Evolutionary conservation across 2,329 filamentous ascomycete species (phyloP), one percentile per base, ranked within the genome.

Genomic region (Fusarium goolgardi): DNA sequence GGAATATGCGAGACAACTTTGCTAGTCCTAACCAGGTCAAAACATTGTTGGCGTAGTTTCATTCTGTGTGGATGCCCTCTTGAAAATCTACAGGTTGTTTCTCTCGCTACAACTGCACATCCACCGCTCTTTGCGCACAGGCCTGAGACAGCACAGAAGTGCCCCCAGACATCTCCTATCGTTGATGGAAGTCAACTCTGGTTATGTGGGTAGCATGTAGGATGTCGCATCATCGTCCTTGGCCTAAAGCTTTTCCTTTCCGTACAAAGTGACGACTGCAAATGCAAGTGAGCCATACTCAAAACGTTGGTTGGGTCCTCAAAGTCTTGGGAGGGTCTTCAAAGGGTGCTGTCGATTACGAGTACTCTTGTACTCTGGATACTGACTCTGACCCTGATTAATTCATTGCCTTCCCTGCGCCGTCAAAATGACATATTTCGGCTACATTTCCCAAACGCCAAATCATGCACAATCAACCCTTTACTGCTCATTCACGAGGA

Each of bases 391-490:
- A 39, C 47, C 50, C 63, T 61, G 59, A 71, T 69, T 49, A 72
- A 72, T 63, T 59, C 37, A 55, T 71, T 66, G 55, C 66, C 55
- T 67, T 70, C 66, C 72, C 63, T 76, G 71, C 75, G 76, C 77
- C 76, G 58, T 67, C 64, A 53, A 63, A 70, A 69, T 59, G 57
- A 69, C 55, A 70, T 62, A 72, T 53, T 67, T 63, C 54, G 54
- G 59, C 68, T 70, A 65, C 65, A 74, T 74, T 64, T 70, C 70
- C 65, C 58, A 64, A 78, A 78, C 77, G 77, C 77, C 77, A 65
- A 62, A 69, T 71, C 61, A 77, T 77, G 75, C 73, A 72, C 59
- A 64, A 69, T 46, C 27, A 50, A 44, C 39, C 41, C 56, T 59
- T 70, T 60, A 46, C 54, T 62, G 37, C 57, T 64, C 49, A 58